A percentile compares a stretch with the other conserved stretches of the same genome.
phyloP scores from a whole-genome alignment of 2,329 filamentous ascomycete genomes.

The Macrophomina tecta region DNA sequence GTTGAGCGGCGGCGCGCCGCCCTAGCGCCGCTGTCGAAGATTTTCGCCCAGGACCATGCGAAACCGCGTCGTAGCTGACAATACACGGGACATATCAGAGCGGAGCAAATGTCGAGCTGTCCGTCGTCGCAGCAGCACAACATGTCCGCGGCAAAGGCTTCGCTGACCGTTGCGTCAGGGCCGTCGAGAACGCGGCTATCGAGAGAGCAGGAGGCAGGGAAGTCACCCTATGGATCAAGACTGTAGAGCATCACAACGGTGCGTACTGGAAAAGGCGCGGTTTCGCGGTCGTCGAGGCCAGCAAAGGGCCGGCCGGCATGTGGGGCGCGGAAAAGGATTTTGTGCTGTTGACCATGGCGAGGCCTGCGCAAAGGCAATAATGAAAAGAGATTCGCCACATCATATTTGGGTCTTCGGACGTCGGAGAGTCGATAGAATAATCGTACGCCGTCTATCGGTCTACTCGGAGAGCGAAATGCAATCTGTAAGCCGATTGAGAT shows the following conservation, averaged over 20 bases:
- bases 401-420: no score
- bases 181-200: neutral
- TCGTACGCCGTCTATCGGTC: no score
- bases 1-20: neutral
- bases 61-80: no score
- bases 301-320: neutral
- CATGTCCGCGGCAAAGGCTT: neutral
- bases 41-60: no score
- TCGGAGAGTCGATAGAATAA: no score
- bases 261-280: neutral
- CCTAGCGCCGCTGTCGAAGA: no score
- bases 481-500: no score
- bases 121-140: neutral
- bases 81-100: neutral
- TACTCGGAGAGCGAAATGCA: no score
- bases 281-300: neutral
- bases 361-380: neutral
- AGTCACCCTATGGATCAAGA: neutral
- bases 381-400: no score
- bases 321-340: constrained; percentile 5
- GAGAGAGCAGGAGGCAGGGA: neutral
- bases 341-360: neutral
- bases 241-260: neutral
- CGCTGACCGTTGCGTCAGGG: constrained; percentile 3
- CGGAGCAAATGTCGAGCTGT: neutral